Evolutionary conservation across 306 rosid species (phyloP).

Genomic region (Elaeagnus macrophylla): DNA sequence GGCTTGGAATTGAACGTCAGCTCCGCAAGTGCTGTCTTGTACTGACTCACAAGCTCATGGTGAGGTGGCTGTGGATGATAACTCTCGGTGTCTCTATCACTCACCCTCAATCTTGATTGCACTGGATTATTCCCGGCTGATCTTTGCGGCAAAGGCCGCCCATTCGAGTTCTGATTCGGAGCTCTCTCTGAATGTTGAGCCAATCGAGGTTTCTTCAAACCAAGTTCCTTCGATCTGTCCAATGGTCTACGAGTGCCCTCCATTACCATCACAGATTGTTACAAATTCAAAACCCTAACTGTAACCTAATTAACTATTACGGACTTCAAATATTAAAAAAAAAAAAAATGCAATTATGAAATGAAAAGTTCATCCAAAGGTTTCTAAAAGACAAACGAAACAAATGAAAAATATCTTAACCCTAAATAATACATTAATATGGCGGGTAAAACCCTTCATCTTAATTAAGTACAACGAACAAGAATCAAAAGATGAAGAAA

Average conservation of each 20-base stretch:
- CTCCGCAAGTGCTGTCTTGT: constrained; percentile 69
- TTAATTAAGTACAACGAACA: not conserved
- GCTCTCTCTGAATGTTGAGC: constrained; percentile 47
- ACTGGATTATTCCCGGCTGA: constrained; percentile 29
- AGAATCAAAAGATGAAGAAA: not conserved
- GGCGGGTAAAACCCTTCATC: not conserved
- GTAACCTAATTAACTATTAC: constrained; percentile 21
- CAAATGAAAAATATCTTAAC: not conserved
- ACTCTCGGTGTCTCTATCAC: constrained; percentile 46
- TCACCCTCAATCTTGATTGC: constrained; percentile 42
- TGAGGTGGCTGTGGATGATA: constrained; percentile 60
- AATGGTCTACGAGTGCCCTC: constrained; percentile 76
- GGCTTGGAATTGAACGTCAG: constrained; percentile 86
- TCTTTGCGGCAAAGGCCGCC: constrained; percentile 58
- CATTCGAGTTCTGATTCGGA: constrained; percentile 21
- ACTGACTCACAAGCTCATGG: constrained; percentile 72
- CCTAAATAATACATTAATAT: constrained; percentile 8
- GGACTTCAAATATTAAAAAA: not conserved
- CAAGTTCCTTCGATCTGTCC: constrained; percentile 74
- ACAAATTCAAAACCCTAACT: constrained; percentile 41
- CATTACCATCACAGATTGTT: constrained; percentile 45
- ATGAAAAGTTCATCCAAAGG: not conserved
- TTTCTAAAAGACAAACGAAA: not conserved
- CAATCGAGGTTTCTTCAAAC: constrained; percentile 72
- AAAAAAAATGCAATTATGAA: not conserved